A percentile compares a stretch with the other conserved stretches of the same genome.
phyloP scores from a whole-genome alignment of 202 grass and related monocot species.

The Hordeum pubiflorum region DNA sequence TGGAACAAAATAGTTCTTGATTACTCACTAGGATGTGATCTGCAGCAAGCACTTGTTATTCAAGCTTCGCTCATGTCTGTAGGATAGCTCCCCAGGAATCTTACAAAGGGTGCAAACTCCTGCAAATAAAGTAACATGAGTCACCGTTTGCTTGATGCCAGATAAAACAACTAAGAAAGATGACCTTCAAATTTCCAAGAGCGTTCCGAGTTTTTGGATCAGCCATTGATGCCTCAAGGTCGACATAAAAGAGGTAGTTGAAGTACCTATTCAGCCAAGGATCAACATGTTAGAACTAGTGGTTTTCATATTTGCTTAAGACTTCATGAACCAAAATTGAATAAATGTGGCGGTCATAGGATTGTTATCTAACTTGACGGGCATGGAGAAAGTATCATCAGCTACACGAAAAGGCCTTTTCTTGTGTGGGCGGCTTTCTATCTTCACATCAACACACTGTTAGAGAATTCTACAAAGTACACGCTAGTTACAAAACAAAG shows the following conservation, averaged over 20 bases:
- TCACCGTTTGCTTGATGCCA: neutral
- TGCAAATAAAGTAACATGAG: slow-evolving; percentile 40
- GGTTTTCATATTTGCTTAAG: neutral
- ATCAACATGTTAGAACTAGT: neutral
- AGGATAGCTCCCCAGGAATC: slow-evolving; percentile 86
- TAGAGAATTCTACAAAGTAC: slow-evolving; percentile 14
- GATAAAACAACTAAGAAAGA: neutral
- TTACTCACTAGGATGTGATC: slow-evolving; percentile 35
- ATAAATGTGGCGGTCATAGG: neutral
- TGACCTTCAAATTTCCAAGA: slow-evolving; percentile 86
- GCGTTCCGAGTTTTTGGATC: slow-evolving; percentile 73
- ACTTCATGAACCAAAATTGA: slow-evolving; percentile 6
- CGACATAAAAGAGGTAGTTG: slow-evolving; percentile 93
- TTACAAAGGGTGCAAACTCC: slow-evolving; percentile 94
- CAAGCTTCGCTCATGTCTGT: slow-evolving; percentile 59
- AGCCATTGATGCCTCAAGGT: slow-evolving; percentile 87
- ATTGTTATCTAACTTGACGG: slow-evolving; percentile 54
- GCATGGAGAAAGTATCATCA: slow-evolving; percentile 50
- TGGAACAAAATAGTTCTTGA: neutral
- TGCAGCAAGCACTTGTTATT: slow-evolving; percentile 26
- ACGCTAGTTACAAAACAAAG: neutral
- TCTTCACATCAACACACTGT: slow-evolving; percentile 39
- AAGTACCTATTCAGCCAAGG: slow-evolving; percentile 56
- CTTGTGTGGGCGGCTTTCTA: slow-evolving; percentile 88
- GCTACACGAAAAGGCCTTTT: slow-evolving; percentile 59